A percentile compares a stretch with the other conserved stretches of the same genome.
phyloP scores from a whole-genome alignment of 805 yeast genomes.

The Candida glaebosa region DNA sequence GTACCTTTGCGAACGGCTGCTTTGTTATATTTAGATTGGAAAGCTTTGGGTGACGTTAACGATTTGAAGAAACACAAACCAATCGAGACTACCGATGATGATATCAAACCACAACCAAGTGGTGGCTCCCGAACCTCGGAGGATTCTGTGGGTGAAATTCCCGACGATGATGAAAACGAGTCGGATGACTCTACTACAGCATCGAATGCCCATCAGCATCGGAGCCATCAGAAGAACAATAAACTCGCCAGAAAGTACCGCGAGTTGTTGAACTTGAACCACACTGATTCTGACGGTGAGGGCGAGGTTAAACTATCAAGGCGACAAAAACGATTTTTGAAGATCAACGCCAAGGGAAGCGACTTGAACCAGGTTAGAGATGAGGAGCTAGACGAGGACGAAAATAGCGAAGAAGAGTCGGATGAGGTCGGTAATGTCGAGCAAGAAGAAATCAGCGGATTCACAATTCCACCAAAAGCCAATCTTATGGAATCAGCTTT shows the following conservation, averaged over 20 bases:
- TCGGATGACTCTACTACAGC: conserved; percentile 1
- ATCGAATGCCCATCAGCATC: neutral
- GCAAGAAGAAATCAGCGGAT: conserved; percentile 12
- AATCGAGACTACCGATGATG: conserved; percentile 4
- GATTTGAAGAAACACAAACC: conserved; percentile 18
- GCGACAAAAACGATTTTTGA: conserved; percentile 17
- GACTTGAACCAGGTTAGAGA: conserved; percentile 11
- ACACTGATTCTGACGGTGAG: neutral
- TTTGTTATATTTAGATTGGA: conserved; percentile 39
- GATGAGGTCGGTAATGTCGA: conserved; percentile 8
- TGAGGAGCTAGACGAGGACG: conserved; percentile 1
- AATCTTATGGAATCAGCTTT: conserved; percentile 41
- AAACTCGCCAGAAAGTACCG: conserved; percentile 11
- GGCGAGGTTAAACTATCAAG: conserved; percentile 3
- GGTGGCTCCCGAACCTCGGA: conserved; percentile 8
- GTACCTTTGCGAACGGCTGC: conserved; percentile 44
- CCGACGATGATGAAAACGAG: conserved; percentile 17
- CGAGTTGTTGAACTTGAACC: conserved; percentile 16
- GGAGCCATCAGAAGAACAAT: neutral
- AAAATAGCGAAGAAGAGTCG: conserved; percentile 8
- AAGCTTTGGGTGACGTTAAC: conserved; percentile 38
- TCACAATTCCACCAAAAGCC: conserved; percentile 45
- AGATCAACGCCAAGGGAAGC: conserved; percentile 20
- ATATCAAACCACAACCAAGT: conserved; percentile 3
- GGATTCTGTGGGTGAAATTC: conserved; percentile 29